Percentiles rank a stretch among this genome's conserved stretches.
phyloP scores from a whole-genome alignment of 768 basidiomycete species.

The Megacollybia marginata region DNA sequence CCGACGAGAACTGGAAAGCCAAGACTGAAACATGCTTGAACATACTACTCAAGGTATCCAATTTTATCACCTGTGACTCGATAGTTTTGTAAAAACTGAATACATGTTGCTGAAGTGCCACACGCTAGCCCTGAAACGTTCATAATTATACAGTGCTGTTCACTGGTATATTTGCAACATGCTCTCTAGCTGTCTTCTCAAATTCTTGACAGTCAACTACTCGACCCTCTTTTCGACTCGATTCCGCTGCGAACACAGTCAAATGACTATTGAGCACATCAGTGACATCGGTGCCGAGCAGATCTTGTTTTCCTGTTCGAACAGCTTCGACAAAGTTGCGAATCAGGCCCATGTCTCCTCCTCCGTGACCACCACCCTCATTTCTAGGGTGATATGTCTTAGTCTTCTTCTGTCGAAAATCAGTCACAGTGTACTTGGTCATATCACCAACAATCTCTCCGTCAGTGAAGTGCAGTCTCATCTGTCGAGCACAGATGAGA shows the following conservation, averaged over 20 bases:
- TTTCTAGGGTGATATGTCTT: conserved; percentile 39
- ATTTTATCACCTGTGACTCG: too few relatives aligned
- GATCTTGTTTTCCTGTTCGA: conserved; percentile 48
- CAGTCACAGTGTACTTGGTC: conserved; percentile 63
- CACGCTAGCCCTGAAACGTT: too few relatives aligned
- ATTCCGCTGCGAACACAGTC: conserved; percentile 84
- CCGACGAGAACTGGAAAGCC: conserved; percentile 65
- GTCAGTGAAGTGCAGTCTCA: conserved; percentile 76
- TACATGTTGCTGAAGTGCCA: conserved; percentile 31
- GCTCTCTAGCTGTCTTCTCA: conserved; percentile 40
- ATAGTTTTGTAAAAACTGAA: conserved; percentile 12
- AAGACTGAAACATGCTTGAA: conserved; percentile 40
- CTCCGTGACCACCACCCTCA: conserved; percentile 74
- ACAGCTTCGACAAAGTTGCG: conserved; percentile 73
- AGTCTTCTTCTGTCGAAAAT: conserved; percentile 55
- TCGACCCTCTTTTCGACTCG: conserved; percentile 58
- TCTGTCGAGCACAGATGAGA: conserved; percentile 76
- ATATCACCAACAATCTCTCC: conserved; percentile 90
- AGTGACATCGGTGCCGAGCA: conserved; percentile 57
- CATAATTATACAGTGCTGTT: too few relatives aligned
- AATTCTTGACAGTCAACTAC: conserved; percentile 68
- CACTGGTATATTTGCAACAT: too few relatives aligned
- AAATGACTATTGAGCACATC: conserved; percentile 75
- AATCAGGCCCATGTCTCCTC: conserved; percentile 77
- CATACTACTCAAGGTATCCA: not conserved